These are phyloP conservation scores for Neurospora sp. DNA, from an alignment of 495 filamentous ascomycete species.

Conservation along the genomic window DNA sequence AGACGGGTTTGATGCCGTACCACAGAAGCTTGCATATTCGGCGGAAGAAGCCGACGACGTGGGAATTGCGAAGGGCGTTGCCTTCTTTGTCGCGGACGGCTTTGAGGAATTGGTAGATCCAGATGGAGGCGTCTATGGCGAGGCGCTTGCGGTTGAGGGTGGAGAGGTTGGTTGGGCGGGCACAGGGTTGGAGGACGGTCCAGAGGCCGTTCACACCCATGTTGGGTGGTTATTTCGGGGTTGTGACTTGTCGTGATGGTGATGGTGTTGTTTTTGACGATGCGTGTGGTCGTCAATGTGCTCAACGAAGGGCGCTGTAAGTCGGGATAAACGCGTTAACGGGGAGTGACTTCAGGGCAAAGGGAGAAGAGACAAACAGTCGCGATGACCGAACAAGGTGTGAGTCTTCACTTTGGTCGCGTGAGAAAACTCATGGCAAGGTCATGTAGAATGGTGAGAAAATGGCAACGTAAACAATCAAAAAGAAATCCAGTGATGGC, in stretches of 20 bases:
- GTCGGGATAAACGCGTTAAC: not conserved
- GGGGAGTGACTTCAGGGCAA: not conserved
- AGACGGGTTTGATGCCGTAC: slow-evolving; percentile 93
- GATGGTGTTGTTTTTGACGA: not conserved
- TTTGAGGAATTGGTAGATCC: slow-evolving; percentile 99
- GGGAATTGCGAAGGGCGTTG: slow-evolving; percentile 88
- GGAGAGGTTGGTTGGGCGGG: slow-evolving; percentile 83
- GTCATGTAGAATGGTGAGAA: too few species aligned
- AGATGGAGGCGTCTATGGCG: slow-evolving; percentile 95
- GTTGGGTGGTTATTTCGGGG: not conserved
- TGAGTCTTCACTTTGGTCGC: not conserved
- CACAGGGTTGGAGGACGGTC: slow-evolving; percentile 87
- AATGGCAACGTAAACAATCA: not conserved
- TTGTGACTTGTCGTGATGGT: not conserved
- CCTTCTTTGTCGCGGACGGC: slow-evolving; percentile 97
- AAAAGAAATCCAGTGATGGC: not conserved
- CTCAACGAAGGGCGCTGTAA: not conserved
- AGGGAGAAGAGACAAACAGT: not conserved
- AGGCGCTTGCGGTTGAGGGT: slow-evolving; percentile 91
- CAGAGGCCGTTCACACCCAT: slow-evolving; percentile 99
- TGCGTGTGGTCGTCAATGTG: not conserved
- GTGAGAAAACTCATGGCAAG: not conserved
- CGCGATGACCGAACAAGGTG: not conserved
- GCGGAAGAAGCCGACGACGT: slow-evolving; percentile 95
- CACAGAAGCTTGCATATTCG: slow-evolving; percentile 94